Conservation (phyloP, 2,329 filamentous ascomycete species). For the Monosporascus sp. region DNA sequence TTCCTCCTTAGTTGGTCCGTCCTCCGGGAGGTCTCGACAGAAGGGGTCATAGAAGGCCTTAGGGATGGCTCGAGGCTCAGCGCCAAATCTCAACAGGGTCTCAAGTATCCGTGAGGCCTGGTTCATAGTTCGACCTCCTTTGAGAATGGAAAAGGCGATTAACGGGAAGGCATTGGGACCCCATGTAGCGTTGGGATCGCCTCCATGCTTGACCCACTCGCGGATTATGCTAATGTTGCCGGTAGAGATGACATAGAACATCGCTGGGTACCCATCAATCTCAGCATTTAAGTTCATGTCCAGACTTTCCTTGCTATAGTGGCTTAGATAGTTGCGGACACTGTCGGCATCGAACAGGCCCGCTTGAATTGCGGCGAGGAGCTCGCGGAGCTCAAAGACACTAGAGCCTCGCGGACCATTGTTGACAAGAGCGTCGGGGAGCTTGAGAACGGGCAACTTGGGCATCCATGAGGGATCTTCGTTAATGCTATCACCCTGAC, state of each 20-base stretch:
- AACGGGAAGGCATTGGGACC: constrained; percentile 7
- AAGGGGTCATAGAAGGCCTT: constrained; percentile 12
- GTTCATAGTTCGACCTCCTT: constrained; percentile 1
- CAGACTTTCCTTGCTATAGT: constrained; percentile 2
- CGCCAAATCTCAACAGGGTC: constrained; percentile 10
- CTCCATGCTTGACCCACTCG: constrained; percentile 13
- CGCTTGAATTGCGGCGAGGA: constrained; percentile 5
- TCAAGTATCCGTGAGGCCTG: constrained; percentile 3
- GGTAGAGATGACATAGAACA: constrained; percentile 13
- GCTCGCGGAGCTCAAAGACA: constrained; percentile 2
- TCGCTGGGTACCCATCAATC: constrained; percentile 10
- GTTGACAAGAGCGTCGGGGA: neutral
- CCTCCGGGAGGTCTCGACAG: constrained; percentile 9
- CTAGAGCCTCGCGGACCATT: neutral
- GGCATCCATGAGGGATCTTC: constrained; percentile 5
- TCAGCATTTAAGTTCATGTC: constrained; percentile 4
- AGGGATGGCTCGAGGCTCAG: constrained; percentile 8
- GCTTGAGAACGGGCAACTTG: constrained; percentile 2
- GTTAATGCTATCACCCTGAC: neutral
- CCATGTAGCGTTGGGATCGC: constrained; percentile 8
- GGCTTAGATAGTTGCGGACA: constrained; percentile 16
- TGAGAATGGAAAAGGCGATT: constrained; percentile 11
- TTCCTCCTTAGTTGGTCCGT: constrained; percentile 3
- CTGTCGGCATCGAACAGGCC: constrained; percentile 4
- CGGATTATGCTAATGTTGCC: constrained; percentile 8